phyloP scores from a whole-genome alignment of 768 basidiomycete genomes.

The Suillus brevipes region DNA sequence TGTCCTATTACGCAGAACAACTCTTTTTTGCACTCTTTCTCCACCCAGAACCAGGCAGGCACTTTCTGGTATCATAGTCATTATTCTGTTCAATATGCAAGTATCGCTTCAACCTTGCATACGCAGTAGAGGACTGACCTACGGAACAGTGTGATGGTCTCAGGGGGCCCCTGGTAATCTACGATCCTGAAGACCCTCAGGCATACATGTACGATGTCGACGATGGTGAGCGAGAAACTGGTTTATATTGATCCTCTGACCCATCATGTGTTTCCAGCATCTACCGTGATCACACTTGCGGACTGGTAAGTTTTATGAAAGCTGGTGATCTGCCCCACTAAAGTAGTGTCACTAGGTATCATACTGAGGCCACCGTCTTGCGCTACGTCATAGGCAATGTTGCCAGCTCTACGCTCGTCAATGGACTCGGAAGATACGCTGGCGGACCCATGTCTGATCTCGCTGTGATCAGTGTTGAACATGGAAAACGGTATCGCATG shows the following conservation, averaged over 20 bases:
- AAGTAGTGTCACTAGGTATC: constrained; percentile 17
- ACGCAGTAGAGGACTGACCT: background rate
- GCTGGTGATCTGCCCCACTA: background rate
- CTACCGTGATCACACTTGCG: constrained; percentile 45
- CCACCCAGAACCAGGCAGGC: constrained; percentile 23
- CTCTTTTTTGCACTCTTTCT: constrained; percentile 26
- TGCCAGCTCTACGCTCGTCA: constrained; percentile 37
- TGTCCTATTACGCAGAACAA: constrained; percentile 27
- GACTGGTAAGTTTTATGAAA: constrained; percentile 30
- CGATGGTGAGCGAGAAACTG: constrained; percentile 30
- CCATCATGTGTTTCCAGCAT: constrained; percentile 16
- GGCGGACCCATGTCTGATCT: constrained; percentile 36
- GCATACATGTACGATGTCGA: constrained; percentile 42
- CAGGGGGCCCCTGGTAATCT: constrained; percentile 37
- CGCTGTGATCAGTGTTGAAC: constrained; percentile 36
- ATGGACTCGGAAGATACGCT: constrained; percentile 37
- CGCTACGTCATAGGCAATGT: constrained; percentile 11
- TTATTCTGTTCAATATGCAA: constrained; percentile 38
- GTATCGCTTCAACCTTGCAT: background rate
- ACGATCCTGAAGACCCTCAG: constrained; percentile 43
- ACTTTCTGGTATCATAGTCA: constrained; percentile 40
- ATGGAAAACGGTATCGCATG: constrained; percentile 38
- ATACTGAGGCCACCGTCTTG: constrained; percentile 23
- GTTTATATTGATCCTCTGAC: background rate
- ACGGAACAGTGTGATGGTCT: constrained; percentile 22